Evolutionary conservation across 2,329 filamentous ascomycete species (phyloP), one percentile per base, ranked within the genome.

Genomic region (Pezicula carpinea): DNA sequence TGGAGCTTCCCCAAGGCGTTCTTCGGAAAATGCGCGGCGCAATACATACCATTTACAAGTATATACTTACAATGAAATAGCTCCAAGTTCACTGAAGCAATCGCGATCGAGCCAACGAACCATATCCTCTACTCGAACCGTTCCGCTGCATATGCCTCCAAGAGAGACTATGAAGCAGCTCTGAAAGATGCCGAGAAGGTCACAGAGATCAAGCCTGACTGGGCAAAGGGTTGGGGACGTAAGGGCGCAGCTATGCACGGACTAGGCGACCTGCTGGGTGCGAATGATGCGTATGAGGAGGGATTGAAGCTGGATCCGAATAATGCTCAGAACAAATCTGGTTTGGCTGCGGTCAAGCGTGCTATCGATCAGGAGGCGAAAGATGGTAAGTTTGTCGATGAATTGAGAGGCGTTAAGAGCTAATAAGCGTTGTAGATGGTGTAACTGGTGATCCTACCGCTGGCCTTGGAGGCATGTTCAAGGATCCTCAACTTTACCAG

Each of bases 41-140:
- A 29, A 29, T 2, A 29, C 26, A 29, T 4, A 29, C 10, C 26
- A 29, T 8, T 11, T 29, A 11, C 26, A n/a, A 17, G 41, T 29
- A 18, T 38, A 33, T 44, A 39, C 54, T 59, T 29, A 61, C 19
- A n/a, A 22, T 32, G 14, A 32, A 6, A 23, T 59, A 96, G 92
- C 67, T 85, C 91, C 59, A 93, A 96, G 66, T 99, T 99, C 71
- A 87, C 90, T 48, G 80, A 96, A 70, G 93, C 93, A 44, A 96
- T 99, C 64, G 86, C 82, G 47, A 71, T 95, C 62, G 88, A 96
- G 54, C 85, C 91, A 42, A 73, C 76, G 52, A 99, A 99, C 70
- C 93, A 99, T 70, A 92, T 99, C 58, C 86, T 99, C 48, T 99
- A 92, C 79, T 97, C 91, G 64, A 99, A 99, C 73, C 85, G 93